Evolutionary conservation across 768 basidiomycete genomes (phyloP), one percentile per base, ranked within the genome.

Genomic region (Serendipita vermifera): DNA sequence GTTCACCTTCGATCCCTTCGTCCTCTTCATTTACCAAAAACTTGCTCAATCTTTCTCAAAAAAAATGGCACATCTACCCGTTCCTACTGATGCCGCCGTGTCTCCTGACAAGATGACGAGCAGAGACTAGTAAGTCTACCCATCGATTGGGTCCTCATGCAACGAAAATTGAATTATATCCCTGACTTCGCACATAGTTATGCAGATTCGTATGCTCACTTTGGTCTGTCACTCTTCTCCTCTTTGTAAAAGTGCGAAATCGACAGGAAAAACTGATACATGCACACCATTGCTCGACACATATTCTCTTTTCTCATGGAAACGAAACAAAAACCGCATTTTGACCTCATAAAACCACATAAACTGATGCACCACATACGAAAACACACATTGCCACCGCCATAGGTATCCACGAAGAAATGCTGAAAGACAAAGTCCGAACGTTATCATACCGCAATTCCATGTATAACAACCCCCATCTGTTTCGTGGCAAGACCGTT

Each of bases 401-500:
- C 33, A 20, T 63, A 96, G 91, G 92, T 58, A 96, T 97, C 63
- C 93, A 97, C 68, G 93, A 98, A 72, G 96, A 99, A 73, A 99
- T 99, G 96, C 72, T 99, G 69, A 99, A 99, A 72, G 96, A 99
- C 71, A 72, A 75, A 35, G 91, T 99, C 62, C 85, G 96, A 59
- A 99, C 96, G 40, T 82, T 90, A 32, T 89, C 92, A 38, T 99
- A 99, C 78, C 85, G 89, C 61, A 77, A 82, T 58, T 90, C 93
- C 59, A 98, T 99, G 75, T 71, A 92, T 68, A 85, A 93, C 75
- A 98, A 97, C 70, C 73, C 78, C 7, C 92, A 97, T 70, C 73
- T 99, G 40, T 99, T 99, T 82, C 85, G 90, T 71, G 93, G 80
- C 67, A 99, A 97, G 75, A 87, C 84, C 33, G 96, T 99, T 2